Evolutionary conservation across 169 alveolate species (phyloP).

Genomic region (Plasmodium gonderi): DNA sequence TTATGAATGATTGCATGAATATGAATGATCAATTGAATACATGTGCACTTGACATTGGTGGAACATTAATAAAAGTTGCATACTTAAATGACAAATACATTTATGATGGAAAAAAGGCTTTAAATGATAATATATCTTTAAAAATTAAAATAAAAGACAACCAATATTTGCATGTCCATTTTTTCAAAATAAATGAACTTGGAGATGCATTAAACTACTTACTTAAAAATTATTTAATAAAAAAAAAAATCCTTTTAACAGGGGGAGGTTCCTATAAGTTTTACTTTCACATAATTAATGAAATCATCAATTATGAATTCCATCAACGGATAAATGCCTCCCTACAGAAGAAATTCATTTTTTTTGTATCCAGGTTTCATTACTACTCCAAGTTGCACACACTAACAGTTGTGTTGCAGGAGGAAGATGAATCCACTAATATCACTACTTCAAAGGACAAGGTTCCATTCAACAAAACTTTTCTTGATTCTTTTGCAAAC

Average conservation of each 20-base stretch:
- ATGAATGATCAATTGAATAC: not conserved
- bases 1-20: not conserved
- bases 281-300: constrained; percentile 6
- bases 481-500: too few species aligned
- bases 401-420: too few species aligned
- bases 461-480: too few species aligned
- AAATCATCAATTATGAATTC: not conserved
- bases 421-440: too few species aligned
- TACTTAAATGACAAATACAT: constrained; percentile 34
- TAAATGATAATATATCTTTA: not conserved
- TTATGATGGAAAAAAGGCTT: not conserved
- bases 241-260: constrained; percentile 33
- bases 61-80: constrained; percentile 84
- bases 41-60: constrained; percentile 86
- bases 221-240: constrained; percentile 15
- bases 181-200: constrained; percentile 26
- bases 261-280: constrained; percentile 58
- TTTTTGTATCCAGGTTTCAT: not conserved
- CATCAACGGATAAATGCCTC: not conserved
- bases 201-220: constrained; percentile 1
- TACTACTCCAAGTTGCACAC: not conserved
- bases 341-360: not conserved
- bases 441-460: too few species aligned
- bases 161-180: constrained; percentile 12
- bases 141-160: not conserved